Percentiles rank a stretch among this genome's conserved stretches.
Conservation (phyloP, 1,139 yeast genomes). For the Dujonia santamariae region DNA sequence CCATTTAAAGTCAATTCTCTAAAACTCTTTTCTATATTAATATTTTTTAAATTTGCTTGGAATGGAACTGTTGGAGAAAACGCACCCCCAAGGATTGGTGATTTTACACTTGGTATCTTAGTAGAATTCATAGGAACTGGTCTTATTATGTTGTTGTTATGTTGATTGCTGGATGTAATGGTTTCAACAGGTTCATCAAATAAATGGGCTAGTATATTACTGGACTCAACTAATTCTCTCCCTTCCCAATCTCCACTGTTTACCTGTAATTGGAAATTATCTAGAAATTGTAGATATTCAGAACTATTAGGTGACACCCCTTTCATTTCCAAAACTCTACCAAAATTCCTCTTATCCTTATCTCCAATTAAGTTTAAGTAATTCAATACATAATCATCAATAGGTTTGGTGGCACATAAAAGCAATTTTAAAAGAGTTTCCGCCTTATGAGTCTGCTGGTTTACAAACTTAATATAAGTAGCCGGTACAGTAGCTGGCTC, state of each 20-base stretch:
- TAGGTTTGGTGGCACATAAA: constrained; percentile 59
- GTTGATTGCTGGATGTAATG: not conserved
- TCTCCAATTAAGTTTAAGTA: constrained; percentile 72
- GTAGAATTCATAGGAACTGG: constrained; percentile 3
- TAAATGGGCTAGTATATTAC: constrained; percentile 34
- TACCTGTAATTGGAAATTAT: constrained; percentile 57
- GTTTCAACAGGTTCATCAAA: constrained; percentile 14
- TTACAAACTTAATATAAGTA: constrained; percentile 46
- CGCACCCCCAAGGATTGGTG: constrained; percentile 6
- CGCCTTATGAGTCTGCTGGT: constrained; percentile 46
- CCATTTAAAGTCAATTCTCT: constrained; percentile 52
- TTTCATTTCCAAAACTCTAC: constrained; percentile 62
- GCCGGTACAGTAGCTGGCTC: constrained; percentile 11
- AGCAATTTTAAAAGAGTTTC: constrained; percentile 67
- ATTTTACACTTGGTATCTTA: constrained; percentile 1
- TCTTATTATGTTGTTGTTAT: constrained; percentile 3
- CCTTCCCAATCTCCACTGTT: constrained; percentile 41
- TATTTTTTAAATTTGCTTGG: constrained; percentile 35
- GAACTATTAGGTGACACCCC: constrained; percentile 35
- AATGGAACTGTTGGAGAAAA: constrained; percentile 7
- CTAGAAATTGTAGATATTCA: constrained; percentile 48
- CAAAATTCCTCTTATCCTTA: constrained; percentile 57
- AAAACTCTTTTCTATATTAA: constrained; percentile 53
- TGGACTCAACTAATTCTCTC: constrained; percentile 34
- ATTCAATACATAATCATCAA: constrained; percentile 59